phyloP scores from a whole-genome alignment of 345 rosid species.

The Leavenworthia alabamica region DNA sequence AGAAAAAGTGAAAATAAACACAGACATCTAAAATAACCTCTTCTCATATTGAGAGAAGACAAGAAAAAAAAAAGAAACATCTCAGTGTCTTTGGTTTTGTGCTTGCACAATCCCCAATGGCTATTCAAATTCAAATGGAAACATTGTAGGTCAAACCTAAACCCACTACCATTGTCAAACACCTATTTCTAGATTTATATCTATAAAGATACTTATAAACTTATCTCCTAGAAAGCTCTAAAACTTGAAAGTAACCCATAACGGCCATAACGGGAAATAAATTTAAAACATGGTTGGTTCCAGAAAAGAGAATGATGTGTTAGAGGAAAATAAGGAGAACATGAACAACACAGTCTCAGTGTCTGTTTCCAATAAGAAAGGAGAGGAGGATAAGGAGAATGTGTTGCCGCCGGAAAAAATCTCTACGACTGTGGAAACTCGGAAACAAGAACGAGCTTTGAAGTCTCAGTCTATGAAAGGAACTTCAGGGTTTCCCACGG shows the following conservation, averaged over 20 bases:
- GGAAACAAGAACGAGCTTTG: conserved; percentile 23
- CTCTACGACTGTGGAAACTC: conserved; percentile 16
- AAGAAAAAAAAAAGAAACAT: too few species aligned
- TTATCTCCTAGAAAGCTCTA: not conserved
- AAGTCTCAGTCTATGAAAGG: conserved; percentile 42
- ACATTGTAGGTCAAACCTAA: conserved; percentile 13
- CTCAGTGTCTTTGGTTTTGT: conserved; percentile 24
- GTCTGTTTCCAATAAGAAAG: conserved; percentile 12
- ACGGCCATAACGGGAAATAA: not conserved
- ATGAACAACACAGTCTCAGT: conserved; percentile 6
- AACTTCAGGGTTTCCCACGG: conserved; percentile 28
- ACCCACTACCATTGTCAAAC: conserved; percentile 22
- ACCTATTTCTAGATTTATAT: conserved; percentile 1
- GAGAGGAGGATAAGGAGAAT: conserved; percentile 40
- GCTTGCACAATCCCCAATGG: conserved; percentile 36
- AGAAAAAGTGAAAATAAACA: not conserved
- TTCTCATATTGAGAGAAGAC: conserved; percentile 12
- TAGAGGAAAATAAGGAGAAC: conserved; percentile 44
- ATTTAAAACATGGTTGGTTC: conserved; percentile 24
- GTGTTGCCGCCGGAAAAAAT: conserved; percentile 31
- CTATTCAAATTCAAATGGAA: conserved; percentile 45
- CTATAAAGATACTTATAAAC: conserved; percentile 15
- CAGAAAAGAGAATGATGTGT: conserved; percentile 13
- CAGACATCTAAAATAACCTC: conserved; percentile 9
- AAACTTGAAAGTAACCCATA: conserved; percentile 16